Percentiles rank a stretch among this genome's conserved stretches.
Evolutionary conservation across 202 grass and related monocot species (phyloP).

Genomic region (Digitaria exilis): DNA sequence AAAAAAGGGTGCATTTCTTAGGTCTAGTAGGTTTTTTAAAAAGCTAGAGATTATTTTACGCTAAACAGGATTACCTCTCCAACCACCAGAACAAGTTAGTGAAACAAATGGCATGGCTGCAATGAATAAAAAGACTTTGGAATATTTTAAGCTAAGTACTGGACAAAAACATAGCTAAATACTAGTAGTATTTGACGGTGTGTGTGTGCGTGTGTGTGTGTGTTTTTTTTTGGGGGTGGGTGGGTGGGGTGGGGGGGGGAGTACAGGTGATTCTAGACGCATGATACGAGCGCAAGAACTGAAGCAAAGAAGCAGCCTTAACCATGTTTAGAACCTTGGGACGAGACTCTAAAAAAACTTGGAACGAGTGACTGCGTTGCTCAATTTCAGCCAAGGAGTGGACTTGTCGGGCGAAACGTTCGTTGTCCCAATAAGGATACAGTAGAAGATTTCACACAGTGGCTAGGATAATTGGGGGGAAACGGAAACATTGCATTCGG

Average conservation of each 20-base stretch:
- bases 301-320: background rate
- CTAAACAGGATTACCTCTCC: background rate
- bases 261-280: background rate
- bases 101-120: background rate
- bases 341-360: background rate
- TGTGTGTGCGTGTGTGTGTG: background rate
- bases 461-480: background rate
- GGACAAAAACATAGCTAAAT: background rate
- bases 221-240: background rate
- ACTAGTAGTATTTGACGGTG: background rate
- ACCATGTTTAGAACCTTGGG: background rate
- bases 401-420: background rate
- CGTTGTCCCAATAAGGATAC: background rate
- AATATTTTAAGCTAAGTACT: background rate
- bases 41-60: slow-evolving; percentile 1
- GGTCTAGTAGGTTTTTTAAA: background rate
- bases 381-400: background rate
- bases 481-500: background rate
- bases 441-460: background rate
- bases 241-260: too few species aligned
- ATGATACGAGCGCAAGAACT: background rate
- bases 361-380: background rate
- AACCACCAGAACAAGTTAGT: background rate
- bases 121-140: background rate
- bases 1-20: background rate